Evolutionary conservation across 192 early-diverging fungal genomes (phyloP).

Genomic region (Podila verticillata): DNA sequence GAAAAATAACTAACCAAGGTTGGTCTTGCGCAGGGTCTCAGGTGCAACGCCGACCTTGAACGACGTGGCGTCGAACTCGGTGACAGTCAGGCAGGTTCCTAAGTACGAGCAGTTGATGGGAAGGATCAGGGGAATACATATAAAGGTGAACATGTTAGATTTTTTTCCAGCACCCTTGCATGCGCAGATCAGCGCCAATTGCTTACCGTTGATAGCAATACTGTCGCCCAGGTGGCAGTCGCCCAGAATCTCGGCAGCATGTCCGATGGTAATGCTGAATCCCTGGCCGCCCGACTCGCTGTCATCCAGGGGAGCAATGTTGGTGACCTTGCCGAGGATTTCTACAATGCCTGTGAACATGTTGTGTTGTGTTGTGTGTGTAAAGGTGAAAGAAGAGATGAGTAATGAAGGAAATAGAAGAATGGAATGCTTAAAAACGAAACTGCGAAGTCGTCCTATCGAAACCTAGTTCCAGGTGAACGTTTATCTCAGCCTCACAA

Average conservation of each 20-base stretch:
- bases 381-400: not conserved
- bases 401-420: not conserved
- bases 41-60: slow-evolving; percentile 96
- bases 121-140: not conserved
- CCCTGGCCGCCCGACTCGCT: slow-evolving; percentile 86
- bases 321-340: slow-evolving; percentile 79
- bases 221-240: slow-evolving; percentile 95
- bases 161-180: not conserved
- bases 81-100: slow-evolving; percentile 97
- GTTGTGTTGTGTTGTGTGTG: not conserved
- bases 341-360: slow-evolving; percentile 99
- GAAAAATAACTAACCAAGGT: slow-evolving; percentile 70
- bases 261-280: slow-evolving; percentile 83
- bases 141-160: not conserved
- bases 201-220: slow-evolving; percentile 89
- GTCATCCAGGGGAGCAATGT: slow-evolving; percentile 75
- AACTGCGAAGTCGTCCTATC: too few species aligned
- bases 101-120: not conserved
- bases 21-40: slow-evolving; percentile 93
- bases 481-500: too few species aligned
- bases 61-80: slow-evolving; percentile 80
- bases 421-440: not conserved
- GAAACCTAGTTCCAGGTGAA: too few species aligned
- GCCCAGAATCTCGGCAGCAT: slow-evolving; percentile 72
- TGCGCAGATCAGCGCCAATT: not conserved